These are phyloP conservation scores for Nannochloropsis granulata DNA, from an alignment of 108 stramenopile species.

Conservation along the genomic window DNA sequence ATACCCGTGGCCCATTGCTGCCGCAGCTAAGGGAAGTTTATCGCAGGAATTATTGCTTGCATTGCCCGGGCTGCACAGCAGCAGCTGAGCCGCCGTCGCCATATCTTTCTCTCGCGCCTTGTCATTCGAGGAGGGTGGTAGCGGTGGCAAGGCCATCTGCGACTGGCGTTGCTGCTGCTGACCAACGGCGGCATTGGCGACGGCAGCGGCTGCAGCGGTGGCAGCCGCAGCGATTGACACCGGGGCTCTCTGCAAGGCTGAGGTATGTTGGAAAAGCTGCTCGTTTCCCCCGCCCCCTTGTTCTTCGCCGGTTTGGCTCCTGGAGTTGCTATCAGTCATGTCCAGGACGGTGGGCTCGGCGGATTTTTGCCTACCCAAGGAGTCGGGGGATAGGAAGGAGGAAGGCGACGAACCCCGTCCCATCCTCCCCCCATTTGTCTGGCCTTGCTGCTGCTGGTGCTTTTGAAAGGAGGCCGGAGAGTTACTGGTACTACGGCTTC, in stretches of 20 bases:
- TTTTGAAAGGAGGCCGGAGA: neutral
- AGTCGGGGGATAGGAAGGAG: neutral
- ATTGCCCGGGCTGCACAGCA: no score
- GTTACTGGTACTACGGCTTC: neutral
- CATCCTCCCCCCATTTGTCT: neutral
- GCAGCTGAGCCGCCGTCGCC: no score
- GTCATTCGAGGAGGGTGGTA: no score
- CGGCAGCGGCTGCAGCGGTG: neutral
- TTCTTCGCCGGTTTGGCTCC: neutral
- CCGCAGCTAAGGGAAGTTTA: no score
- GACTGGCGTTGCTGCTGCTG: no score
- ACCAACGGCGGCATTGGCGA: neutral
- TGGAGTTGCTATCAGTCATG: neutral
- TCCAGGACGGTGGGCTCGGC: neutral
- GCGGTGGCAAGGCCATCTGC: no score
- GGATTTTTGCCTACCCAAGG: neutral
- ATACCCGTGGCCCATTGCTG: no score
- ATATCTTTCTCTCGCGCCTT: no score
- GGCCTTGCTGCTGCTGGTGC: neutral
- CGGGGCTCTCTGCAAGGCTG: neutral
- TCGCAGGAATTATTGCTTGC: no score
- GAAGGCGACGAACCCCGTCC: neutral
- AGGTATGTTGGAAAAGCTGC: no score
- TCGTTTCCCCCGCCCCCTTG: no score
- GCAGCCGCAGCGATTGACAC: neutral